Conservation (phyloP, 1,284 basidiomycete species). For the Ceratobasidium sp. region DNA sequence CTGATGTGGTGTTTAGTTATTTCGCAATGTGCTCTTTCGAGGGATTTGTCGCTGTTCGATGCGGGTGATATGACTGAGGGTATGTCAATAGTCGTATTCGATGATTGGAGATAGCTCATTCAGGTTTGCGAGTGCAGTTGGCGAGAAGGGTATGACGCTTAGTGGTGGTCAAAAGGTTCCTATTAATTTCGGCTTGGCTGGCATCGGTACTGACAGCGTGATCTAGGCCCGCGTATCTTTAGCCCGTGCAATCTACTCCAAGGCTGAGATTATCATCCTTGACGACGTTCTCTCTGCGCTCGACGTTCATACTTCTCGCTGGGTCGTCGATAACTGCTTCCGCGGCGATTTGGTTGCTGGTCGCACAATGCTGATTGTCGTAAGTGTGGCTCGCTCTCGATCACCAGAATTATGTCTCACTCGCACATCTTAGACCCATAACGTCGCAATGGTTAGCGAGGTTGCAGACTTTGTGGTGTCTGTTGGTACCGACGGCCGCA, state of each 20-base stretch:
- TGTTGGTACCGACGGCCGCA: conserved; percentile 63
- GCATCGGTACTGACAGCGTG: conserved; percentile 35
- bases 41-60: conserved; percentile 58
- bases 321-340: conserved; percentile 83
- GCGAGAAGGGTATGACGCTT: conserved; percentile 70
- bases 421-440: conserved; percentile 67
- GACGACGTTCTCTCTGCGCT: conserved; percentile 60
- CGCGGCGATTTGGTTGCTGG: conserved; percentile 72
- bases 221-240: conserved; percentile 83
- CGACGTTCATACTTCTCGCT: conserved; percentile 73
- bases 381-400: conserved; percentile 54
- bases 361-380: conserved; percentile 77
- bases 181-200: conserved; percentile 50
- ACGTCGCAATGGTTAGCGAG: conserved; percentile 71
- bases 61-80: conserved; percentile 76
- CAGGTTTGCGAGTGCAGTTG: conserved; percentile 56
- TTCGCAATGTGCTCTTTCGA: conserved; percentile 56
- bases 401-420: background rate
- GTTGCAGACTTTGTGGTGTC: conserved; percentile 72
- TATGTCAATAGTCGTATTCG: conserved; percentile 47
- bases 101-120: background rate
- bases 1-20: conserved; percentile 49
- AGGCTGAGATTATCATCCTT: conserved; percentile 70
- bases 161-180: conserved; percentile 83
- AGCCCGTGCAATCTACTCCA: conserved; percentile 82